Conservation (phyloP, 208 protist genomes). For the Crithidia mellificae region DNA sequence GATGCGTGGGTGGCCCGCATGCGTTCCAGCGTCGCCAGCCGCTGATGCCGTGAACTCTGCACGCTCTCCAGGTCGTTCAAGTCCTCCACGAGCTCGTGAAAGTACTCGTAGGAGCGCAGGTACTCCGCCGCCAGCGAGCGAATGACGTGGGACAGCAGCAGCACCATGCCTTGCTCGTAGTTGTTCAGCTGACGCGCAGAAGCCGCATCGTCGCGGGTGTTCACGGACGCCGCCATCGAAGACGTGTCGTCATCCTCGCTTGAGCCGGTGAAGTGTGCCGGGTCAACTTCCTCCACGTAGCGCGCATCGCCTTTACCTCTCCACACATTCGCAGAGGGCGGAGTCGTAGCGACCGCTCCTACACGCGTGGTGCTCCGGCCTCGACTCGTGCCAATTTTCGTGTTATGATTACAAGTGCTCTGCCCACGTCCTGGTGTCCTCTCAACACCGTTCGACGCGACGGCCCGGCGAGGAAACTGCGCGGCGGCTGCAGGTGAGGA, state of each 20-base stretch:
- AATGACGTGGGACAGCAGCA: conserved; percentile 75
- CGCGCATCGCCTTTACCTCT: neutral
- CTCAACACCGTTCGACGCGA: no score
- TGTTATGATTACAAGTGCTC: no score
- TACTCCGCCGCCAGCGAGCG: conserved; percentile 51
- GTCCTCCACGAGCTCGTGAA: conserved; percentile 64
- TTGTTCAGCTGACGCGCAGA: conserved; percentile 40
- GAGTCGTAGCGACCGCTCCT: neutral
- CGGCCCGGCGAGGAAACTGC: neutral
- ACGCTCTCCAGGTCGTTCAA: conserved; percentile 70
- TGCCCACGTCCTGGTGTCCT: no score
- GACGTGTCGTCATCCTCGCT: conserved; percentile 7
- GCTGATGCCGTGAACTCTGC: conserved; percentile 48
- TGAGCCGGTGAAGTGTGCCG: conserved; percentile 7
- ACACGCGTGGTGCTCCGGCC: no score
- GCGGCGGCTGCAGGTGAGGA: neutral
- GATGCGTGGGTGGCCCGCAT: conserved; percentile 69
- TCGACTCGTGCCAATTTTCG: neutral
- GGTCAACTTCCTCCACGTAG: conserved; percentile 5
- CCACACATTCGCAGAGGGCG: no score
- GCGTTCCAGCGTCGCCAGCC: conserved; percentile 54
- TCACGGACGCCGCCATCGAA: conserved; percentile 8
- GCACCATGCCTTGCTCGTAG: conserved; percentile 76
- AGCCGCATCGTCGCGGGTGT: conserved; percentile 5
- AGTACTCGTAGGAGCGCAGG: conserved; percentile 52